A percentile compares a stretch with the other conserved stretches of the same genome.
phyloP scores from a whole-genome alignment of 2,329 filamentous ascomycete species.

The Hawksworthiomyces lignivorus region DNA sequence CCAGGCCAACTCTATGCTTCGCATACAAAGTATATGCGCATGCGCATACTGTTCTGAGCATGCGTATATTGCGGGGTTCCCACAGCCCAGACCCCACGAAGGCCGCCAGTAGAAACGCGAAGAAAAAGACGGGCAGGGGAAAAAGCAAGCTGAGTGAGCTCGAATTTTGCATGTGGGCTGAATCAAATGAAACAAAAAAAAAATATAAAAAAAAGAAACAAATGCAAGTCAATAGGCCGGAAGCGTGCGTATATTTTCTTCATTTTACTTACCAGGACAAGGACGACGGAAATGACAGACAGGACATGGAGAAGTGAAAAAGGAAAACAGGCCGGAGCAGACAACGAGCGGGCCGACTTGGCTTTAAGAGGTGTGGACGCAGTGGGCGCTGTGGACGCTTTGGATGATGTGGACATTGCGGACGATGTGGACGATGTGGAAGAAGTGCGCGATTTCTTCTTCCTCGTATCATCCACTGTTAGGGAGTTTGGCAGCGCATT shows the following conservation, averaged over 20 bases:
- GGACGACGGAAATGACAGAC: slow-evolving; percentile 20
- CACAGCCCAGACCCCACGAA: no score
- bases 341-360: slow-evolving; percentile 15
- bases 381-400: slow-evolving; percentile 12
- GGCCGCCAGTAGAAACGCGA: slow-evolving; percentile 1
- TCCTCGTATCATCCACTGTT: no score
- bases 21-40: no score
- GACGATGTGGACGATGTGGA: slow-evolving; percentile 4
- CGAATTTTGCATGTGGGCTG: no score
- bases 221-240: not conserved
- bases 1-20: not conserved
- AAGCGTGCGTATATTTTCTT: no score
- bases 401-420: slow-evolving; percentile 10
- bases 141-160: not conserved
- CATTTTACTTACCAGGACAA: no score
- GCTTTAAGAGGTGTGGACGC: slow-evolving; percentile 11
- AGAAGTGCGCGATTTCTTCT: slow-evolving; percentile 14
- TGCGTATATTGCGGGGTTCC: slow-evolving; percentile 10
- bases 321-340: slow-evolving; percentile 8
- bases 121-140: not conserved
- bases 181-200: slow-evolving; percentile 9
- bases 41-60: no score
- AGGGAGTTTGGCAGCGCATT: not conserved
- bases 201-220: not conserved
- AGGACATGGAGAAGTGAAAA: slow-evolving; percentile 22